phyloP scores from a whole-genome alignment of 2,329 filamentous ascomycete species.

The Dactylellina haptotyla region DNA sequence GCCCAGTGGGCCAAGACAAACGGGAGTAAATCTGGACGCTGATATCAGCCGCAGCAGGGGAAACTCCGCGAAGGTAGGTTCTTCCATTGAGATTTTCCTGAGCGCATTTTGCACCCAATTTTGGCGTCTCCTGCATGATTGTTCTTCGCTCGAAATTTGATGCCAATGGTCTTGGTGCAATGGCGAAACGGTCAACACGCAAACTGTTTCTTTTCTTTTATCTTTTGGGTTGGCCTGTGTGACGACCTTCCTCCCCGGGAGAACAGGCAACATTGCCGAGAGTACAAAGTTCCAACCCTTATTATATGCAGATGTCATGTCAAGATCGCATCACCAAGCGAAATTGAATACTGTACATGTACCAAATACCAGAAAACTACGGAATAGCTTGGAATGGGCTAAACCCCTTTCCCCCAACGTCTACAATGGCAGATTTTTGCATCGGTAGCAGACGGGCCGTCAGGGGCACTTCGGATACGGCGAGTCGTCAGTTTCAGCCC shows the following conservation, averaged over 20 bases:
- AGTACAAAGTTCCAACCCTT: conserved; percentile 13
- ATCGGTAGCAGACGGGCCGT: too few species aligned
- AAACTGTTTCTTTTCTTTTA: neutral
- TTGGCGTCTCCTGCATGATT: conserved; percentile 23
- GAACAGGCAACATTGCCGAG: conserved; percentile 19
- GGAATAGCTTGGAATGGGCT: too few species aligned
- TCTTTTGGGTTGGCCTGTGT: neutral
- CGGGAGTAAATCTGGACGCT: neutral
- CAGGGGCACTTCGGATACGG: neutral
- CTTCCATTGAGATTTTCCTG: neutral
- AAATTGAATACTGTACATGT: neutral
- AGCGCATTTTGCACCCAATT: conserved; percentile 18
- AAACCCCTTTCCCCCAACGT: too few species aligned
- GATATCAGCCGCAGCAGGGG: conserved; percentile 36
- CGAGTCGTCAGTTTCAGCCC: conserved; percentile 7
- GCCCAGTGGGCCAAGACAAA: conserved; percentile 10
- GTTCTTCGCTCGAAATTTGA: neutral
- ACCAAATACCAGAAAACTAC: too few species aligned
- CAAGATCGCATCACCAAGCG: conserved; percentile 25
- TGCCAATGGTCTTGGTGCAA: neutral
- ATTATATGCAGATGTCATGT: conserved; percentile 25
- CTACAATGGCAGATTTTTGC: too few species aligned
- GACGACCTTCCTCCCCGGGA: neutral
- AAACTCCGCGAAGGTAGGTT: neutral
- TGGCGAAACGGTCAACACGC: neutral